Percentiles rank a stretch among this genome's conserved stretches.
These are phyloP conservation scores for Aspergillus persii DNA, from an alignment of 2,329 filamentous ascomycete species.

Conservation along the genomic window DNA sequence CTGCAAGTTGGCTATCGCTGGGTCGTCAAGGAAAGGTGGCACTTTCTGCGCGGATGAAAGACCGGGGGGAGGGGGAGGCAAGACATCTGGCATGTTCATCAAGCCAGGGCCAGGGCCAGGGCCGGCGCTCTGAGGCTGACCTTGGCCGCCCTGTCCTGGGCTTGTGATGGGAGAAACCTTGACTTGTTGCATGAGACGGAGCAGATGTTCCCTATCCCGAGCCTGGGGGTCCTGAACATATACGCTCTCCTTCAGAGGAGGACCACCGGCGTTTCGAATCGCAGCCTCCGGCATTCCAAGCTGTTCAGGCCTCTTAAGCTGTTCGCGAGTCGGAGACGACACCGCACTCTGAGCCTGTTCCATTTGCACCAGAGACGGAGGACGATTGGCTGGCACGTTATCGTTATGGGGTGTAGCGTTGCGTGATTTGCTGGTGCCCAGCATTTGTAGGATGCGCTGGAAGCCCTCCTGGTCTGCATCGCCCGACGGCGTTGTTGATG, in stretches of 20 bases:
- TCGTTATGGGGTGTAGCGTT: slow-evolving; percentile 47
- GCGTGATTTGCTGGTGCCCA: slow-evolving; percentile 57
- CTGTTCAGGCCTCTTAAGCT: slow-evolving; percentile 31
- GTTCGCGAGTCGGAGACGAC: slow-evolving; percentile 33
- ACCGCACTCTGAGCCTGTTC: slow-evolving; percentile 29
- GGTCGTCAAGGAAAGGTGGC: slow-evolving; percentile 43
- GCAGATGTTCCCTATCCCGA: slow-evolving; percentile 77
- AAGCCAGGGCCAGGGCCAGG: slow-evolving; percentile 28
- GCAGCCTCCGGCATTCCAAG: slow-evolving; percentile 24
- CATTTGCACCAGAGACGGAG: slow-evolving; percentile 28
- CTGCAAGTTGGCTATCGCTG: slow-evolving; percentile 43
- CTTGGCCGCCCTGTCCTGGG: slow-evolving; percentile 25
- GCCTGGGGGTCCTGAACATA: slow-evolving; percentile 39
- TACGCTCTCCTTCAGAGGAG: slow-evolving; percentile 25
- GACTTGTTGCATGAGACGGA: slow-evolving; percentile 73
- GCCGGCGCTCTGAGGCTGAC: slow-evolving; percentile 28
- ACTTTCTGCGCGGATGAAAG: slow-evolving; percentile 35
- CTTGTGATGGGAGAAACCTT: slow-evolving; percentile 30
- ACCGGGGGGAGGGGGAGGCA: slow-evolving; percentile 35
- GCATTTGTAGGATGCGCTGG: slow-evolving; percentile 75
- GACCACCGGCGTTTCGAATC: slow-evolving; percentile 22
- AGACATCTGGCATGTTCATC: slow-evolving; percentile 36
- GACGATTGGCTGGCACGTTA: slow-evolving; percentile 28
- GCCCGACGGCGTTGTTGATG: slow-evolving; percentile 37
- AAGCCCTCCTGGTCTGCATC: slow-evolving; percentile 83